Evolutionary conservation across 108 stramenopile genomes (phyloP), one percentile per base, ranked within the genome.

Genomic region (Cyclotella atomus): DNA sequence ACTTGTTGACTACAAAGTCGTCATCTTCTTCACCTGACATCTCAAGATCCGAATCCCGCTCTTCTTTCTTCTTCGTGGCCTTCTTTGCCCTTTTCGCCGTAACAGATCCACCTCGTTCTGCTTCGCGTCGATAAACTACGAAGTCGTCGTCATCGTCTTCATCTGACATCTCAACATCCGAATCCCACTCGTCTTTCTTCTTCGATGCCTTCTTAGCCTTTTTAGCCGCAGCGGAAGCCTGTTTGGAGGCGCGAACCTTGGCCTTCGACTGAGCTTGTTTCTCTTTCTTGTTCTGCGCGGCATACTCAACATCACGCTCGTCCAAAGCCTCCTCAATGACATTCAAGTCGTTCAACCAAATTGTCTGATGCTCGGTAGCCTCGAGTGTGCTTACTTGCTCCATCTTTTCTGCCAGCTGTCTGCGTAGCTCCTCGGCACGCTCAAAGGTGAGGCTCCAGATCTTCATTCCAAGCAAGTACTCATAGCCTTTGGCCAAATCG

Each of bases 401-500:
- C 6, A 88, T 83, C 80, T 98, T 97, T 52, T 87, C 93, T 38
- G 66, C 87, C 33, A 94, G 93, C 72, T 98, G 83, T 34, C 55
- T 84, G 27, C 89, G 87, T 46, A 99, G 90, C 59, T 96, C 82
- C 43, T 91, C 86, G 9, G 98, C 98, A 73, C 90, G 96, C 84
- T 99, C 99, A 45, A 84, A 85, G 0, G 99, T 99, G n/a, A 99
- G 86, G 49, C 81, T 91, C 98, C 98, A 99, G 59, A 99, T 85
- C 75, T 97, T 97, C 98, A 99, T 96, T 49, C 95, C 93, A 29
- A 99, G 91, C 27, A 99, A 86, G 85, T 99, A 99, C 72, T 99
- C 97, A 78, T 98, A 99, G 0, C 99, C 99, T 63, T 88, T 91
- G 23, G 93, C 87, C 29, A 98, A 86, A 30, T 87, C 82, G 34